These are phyloP conservation scores for Nakaseomyces kungkrabaensis DNA, from an alignment of 1,139 yeast genomes.

Conservation along the genomic window DNA sequence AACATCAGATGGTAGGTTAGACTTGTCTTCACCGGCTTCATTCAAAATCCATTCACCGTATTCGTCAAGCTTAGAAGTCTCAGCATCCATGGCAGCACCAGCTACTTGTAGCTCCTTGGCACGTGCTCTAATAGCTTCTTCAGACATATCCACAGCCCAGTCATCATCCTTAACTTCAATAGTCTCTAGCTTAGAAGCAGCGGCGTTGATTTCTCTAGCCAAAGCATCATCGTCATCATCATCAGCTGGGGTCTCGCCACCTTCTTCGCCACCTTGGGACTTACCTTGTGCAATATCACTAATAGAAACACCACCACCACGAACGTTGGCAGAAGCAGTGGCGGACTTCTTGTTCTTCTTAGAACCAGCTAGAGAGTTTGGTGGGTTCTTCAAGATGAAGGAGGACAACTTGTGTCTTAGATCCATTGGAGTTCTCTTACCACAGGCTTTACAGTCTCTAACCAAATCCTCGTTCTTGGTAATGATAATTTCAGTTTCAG, in stretches of 20 bases:
- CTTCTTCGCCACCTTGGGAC: conserved; percentile 31
- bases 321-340: conserved; percentile 84
- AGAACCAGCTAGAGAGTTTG: conserved; percentile 44
- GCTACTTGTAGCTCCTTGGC: conserved; percentile 71
- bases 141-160: conserved; percentile 98
- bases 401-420: conserved; percentile 80
- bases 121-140: conserved; percentile 91
- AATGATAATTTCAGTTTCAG: conserved; percentile 87
- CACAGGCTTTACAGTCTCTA: conserved; percentile 98
- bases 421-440: conserved; percentile 76
- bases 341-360: conserved; percentile 67
- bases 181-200: conserved; percentile 57
- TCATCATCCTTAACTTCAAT: conserved; percentile 74
- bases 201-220: conserved; percentile 74
- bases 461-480: conserved; percentile 68
- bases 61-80: conserved; percentile 44
- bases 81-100: conserved; percentile 35
- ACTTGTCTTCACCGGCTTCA: conserved; percentile 43
- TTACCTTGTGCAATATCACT: conserved; percentile 64
- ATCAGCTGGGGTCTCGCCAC: conserved; percentile 27
- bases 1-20: conserved; percentile 63
- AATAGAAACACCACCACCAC: conserved; percentile 78
- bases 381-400: conserved; percentile 88
- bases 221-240: conserved; percentile 65
- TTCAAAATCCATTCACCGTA: conserved; percentile 83